Base-by-base conservation (phyloP, 169 alveolate species). In the Plasmodium inui region DNA sequence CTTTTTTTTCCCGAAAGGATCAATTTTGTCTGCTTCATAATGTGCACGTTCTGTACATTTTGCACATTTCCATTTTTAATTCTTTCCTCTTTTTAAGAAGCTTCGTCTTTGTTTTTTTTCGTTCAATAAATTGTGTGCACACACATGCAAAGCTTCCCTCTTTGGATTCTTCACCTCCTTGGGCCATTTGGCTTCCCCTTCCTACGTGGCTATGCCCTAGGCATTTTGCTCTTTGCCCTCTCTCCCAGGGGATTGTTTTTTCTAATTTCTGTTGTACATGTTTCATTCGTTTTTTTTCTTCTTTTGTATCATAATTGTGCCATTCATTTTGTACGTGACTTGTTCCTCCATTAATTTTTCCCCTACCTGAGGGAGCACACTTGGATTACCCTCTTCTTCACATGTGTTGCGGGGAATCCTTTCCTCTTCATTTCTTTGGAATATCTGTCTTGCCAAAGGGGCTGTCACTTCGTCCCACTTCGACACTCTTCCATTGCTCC, bases 211-310 rank as follows among this genome's bases (percentile, higher is more conserved):
- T 10, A 37, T 4, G 39, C 39, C 3, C 6, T 4, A 34, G 6
- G 3, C 39, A 4, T 34, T 84, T 44, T 2, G 73, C 70, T 34
- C 37, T 39, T 71, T 39, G 28, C 44, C 73, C 70, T 12, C 32
- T 22, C 53, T n/a, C 71, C 5, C 32, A 84, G 32, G 0, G 74
- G 53, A 19, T 84, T 19, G n/a, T 76, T 1, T 9, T 30, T 12
- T 19, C 37, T 9, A 84, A 84, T 71, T 41, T 84, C 57, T 71
- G 44, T 39, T 84, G 72, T 73, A 22, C 92, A 71, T 84, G 92
- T 84, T 46, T 84, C 10, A 44, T 84, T 28, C 67, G 92, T 26
- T 71, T 84, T 71, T 26, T 84, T 9, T 84, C 92, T 0, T 70
- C 17, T 84, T 83, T 0, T 70, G 19, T 22, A 72, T 84, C n/a